Conservation (phyloP, 2,329 filamentous ascomycete genomes). For the Trichoderma afroharzianum region DNA sequence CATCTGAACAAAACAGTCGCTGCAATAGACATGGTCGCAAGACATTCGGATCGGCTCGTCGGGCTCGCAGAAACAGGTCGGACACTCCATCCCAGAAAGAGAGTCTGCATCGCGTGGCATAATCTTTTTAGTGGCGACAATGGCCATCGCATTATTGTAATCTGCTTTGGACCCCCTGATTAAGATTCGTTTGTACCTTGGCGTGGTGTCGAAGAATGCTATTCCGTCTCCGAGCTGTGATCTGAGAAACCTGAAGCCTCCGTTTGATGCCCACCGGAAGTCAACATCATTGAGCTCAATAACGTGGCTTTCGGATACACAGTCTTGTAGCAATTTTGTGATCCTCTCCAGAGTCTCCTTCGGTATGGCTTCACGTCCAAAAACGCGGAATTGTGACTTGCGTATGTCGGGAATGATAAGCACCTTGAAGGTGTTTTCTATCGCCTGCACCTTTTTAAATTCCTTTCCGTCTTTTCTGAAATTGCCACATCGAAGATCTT, state of each 20-base stretch:
- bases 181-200: conserved; percentile 24
- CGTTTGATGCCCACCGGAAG: conserved; percentile 30
- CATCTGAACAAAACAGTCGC: conserved; percentile 36
- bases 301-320: conserved; percentile 3
- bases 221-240: conserved; percentile 24
- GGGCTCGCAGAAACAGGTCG: conserved; percentile 36
- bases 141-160: conserved; percentile 9
- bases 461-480: background rate
- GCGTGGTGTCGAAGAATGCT: conserved; percentile 28
- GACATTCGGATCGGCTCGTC: conserved; percentile 34
- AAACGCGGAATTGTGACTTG: conserved; percentile 6
- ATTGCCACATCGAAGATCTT: background rate
- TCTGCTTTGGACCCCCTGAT: conserved; percentile 23
- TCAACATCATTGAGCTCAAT: conserved; percentile 28
- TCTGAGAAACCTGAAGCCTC: conserved; percentile 29
- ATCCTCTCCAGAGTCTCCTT: background rate
- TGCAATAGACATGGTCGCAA: conserved; percentile 43
- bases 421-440: background rate
- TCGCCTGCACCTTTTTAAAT: background rate
- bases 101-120: background rate
- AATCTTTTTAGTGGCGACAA: background rate
- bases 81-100: conserved; percentile 22
- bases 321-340: background rate
- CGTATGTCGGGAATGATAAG: conserved; percentile 4
- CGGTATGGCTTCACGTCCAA: background rate